Conservation (phyloP, 2,329 filamentous ascomycete species). For the Nothomitra cinnamomea region DNA sequence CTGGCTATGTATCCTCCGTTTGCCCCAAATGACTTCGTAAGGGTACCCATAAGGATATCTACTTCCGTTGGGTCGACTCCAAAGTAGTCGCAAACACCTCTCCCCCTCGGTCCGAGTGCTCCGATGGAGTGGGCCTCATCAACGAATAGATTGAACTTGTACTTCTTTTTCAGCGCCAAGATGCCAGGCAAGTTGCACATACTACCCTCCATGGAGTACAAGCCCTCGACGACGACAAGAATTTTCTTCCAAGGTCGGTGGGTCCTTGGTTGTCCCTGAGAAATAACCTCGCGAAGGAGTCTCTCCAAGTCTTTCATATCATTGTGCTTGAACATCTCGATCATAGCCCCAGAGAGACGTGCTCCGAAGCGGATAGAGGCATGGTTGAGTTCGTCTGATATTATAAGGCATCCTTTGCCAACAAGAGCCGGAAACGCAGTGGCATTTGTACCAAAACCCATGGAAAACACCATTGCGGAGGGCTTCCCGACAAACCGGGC, state of each 20-base stretch:
- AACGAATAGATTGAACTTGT: conserved; percentile 92
- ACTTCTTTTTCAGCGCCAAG: conserved; percentile 73
- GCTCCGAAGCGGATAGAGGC: conserved; percentile 93
- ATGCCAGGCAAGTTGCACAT: conserved; percentile 95
- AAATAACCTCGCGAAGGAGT: conserved; percentile 77
- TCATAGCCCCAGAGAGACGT: conserved; percentile 84
- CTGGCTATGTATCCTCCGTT: conserved; percentile 92
- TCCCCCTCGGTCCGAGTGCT: conserved; percentile 71
- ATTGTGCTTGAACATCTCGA: conserved; percentile 95
- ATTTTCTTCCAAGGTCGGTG: conserved; percentile 99
- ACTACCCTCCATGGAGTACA: conserved; percentile 98
- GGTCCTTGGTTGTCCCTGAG: conserved; percentile 92
- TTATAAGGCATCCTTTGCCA: conserved; percentile 80
- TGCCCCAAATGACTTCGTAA: conserved; percentile 96
- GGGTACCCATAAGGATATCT: conserved; percentile 93
- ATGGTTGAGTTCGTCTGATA: conserved; percentile 96
- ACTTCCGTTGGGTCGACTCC: conserved; percentile 73
- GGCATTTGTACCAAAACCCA: conserved; percentile 96
- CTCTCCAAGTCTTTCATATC: conserved; percentile 79
- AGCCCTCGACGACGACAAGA: conserved; percentile 81
- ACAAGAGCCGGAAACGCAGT: conserved; percentile 84
- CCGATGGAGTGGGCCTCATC: conserved; percentile 96
- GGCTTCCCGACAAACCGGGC: conserved; percentile 90
- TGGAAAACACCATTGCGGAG: conserved; percentile 90
- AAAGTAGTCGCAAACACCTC: conserved; percentile 96